Conservation (phyloP, 169 alveolate genomes). For the Plasmodium chabaudi region DNA sequence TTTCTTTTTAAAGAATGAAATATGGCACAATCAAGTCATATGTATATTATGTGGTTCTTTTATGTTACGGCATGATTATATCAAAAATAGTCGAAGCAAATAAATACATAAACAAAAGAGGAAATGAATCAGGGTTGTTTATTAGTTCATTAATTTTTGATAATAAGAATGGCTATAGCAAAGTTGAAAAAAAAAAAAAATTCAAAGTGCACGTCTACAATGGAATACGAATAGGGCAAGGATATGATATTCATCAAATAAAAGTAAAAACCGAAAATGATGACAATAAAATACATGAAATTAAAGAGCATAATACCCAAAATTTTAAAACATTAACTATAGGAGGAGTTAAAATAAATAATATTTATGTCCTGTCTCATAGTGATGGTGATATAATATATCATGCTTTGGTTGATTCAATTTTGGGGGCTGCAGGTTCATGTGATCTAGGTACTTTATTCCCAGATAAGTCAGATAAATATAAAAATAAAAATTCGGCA, state of each 20-base stretch:
- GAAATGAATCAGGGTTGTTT: neutral
- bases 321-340: constrained; percentile 80
- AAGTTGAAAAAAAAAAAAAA: neutral
- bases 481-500: constrained; percentile 79
- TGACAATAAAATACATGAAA: constrained; percentile 43
- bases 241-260: constrained; percentile 84
- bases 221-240: constrained; percentile 81
- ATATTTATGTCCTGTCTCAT: constrained; percentile 84
- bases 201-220: constrained; percentile 11
- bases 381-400: constrained; percentile 92
- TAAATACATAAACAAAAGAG: neutral
- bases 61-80: neutral
- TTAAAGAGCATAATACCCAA: constrained; percentile 62
- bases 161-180: neutral
- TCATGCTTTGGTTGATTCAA: constrained; percentile 88
- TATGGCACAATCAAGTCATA: too few relatives aligned
- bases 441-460: constrained; percentile 91
- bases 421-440: constrained; percentile 87
- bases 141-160: neutral
- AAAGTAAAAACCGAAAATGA: constrained; percentile 61
- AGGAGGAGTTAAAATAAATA: constrained; percentile 82
- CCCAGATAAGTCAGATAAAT: constrained; percentile 86
- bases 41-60: too few relatives aligned
- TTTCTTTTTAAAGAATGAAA: too few relatives aligned
- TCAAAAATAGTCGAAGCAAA: neutral